Percentiles rank a stretch among this genome's conserved stretches.
These are phyloP conservation scores for Zalaria sp. DNA, from an alignment of 2,329 filamentous ascomycete genomes.

Conservation along the genomic window DNA sequence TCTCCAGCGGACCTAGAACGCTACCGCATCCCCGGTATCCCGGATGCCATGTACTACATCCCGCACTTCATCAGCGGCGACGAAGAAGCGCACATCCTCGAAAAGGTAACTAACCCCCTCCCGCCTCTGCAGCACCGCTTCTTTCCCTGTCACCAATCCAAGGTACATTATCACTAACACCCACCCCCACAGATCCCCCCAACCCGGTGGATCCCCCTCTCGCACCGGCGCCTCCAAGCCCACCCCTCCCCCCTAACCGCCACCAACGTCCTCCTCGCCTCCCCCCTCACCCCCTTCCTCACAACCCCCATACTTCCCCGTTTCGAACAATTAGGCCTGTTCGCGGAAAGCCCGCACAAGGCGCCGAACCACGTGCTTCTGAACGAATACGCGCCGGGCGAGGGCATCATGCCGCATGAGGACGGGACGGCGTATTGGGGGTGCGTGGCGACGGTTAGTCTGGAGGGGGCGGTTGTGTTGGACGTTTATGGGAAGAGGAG, in stretches of 20 bases:
- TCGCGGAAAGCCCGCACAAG: slow-evolving; percentile 53
- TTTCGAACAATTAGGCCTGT: slow-evolving; percentile 33
- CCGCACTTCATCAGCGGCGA: slow-evolving; percentile 65
- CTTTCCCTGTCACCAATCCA: slow-evolving; percentile 54
- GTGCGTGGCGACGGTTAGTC: slow-evolving; percentile 79
- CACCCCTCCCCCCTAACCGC: slow-evolving; percentile 74
- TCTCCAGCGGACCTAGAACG: not conserved
- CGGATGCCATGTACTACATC: slow-evolving; percentile 65
- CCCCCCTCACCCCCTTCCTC: slow-evolving; percentile 64
- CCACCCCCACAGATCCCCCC: slow-evolving; percentile 24
- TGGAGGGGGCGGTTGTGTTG: slow-evolving; percentile 64
- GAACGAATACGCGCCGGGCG: slow-evolving; percentile 76
- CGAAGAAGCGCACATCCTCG: slow-evolving; percentile 58
- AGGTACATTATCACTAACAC: too few species aligned
- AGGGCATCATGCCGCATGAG: slow-evolving; percentile 97
- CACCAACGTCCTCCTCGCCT: slow-evolving; percentile 58
- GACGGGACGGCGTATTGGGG: slow-evolving; percentile 79
- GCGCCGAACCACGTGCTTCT: slow-evolving; percentile 82
- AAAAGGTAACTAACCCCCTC: slow-evolving; percentile 47
- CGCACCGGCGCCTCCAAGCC: slow-evolving; percentile 80
- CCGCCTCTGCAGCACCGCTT: slow-evolving; percentile 65
- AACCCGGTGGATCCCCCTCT: slow-evolving; percentile 67
- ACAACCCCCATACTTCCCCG: slow-evolving; percentile 52
- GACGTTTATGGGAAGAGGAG: slow-evolving; percentile 45
- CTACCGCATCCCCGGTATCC: slow-evolving; percentile 37